A percentile compares a stretch with the other conserved stretches of the same genome.
phyloP scores from a whole-genome alignment of 176 grass and related monocot species.

The Hordeum vulgare region MorexV3_pseudomolecules_assembly NC_058524.1:590026084-590026583 shows the following conservation, averaged over 20 bases:
- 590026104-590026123: neutral
- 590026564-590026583: conserved; percentile 70
- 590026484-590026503: conserved; percentile 54
- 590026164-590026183: neutral
- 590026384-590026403: neutral
- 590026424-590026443: conserved; percentile 30
- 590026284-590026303: neutral
- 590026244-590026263: neutral
- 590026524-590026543: conserved; percentile 7
- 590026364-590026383: conserved; percentile 7
- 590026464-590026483: conserved; percentile 43
- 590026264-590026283: neutral
- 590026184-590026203: neutral
- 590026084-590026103: conserved; percentile 16
- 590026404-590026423: conserved; percentile 24
- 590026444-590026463: conserved; percentile 46
- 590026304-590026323: neutral
- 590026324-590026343: neutral
- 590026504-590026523: conserved; percentile 17
- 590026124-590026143: neutral
- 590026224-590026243: conserved; percentile 3
- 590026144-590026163: conserved; percentile 7
- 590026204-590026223: neutral
- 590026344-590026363: neutral
- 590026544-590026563: conserved; percentile 4